phyloP scores from a whole-genome alignment of 306 rosid species.

The Parietaria judaica region DNA sequence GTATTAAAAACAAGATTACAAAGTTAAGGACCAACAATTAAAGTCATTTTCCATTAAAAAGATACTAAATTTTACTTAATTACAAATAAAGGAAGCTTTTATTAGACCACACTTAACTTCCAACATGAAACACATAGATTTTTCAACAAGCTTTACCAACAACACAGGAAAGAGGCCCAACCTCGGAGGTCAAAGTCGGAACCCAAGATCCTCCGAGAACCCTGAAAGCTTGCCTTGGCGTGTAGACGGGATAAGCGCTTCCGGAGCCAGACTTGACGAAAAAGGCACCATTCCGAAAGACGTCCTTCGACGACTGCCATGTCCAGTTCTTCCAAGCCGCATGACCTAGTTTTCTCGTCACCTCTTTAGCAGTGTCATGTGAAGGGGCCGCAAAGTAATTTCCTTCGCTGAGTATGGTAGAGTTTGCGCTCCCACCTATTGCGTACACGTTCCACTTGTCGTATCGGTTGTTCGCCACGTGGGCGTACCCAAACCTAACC shows the following conservation, averaged over 20 bases:
- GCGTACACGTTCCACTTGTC: conserved; percentile 83
- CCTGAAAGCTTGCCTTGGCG: conserved; percentile 39
- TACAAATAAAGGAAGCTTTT: too few species aligned
- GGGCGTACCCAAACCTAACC: conserved; percentile 87
- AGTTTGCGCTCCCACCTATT: conserved; percentile 75
- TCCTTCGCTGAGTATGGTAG: conserved; percentile 78
- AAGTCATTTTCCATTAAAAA: too few species aligned
- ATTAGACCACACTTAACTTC: too few species aligned
- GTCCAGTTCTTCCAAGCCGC: conserved; percentile 65
- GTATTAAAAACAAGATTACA: too few species aligned
- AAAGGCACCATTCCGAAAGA: conserved; percentile 67
- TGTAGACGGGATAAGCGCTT: conserved; percentile 59
- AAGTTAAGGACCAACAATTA: too few species aligned
- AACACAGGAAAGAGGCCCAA: conserved; percentile 52
- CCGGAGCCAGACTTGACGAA: conserved; percentile 83
- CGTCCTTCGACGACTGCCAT: conserved; percentile 78
- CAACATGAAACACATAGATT: too few species aligned
- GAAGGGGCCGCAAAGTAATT: conserved; percentile 50
- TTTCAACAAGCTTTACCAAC: conserved; percentile 42
- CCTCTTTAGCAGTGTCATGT: conserved; percentile 36
- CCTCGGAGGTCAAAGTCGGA: conserved; percentile 53
- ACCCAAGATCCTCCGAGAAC: conserved; percentile 53
- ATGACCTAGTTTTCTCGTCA: conserved; percentile 55
- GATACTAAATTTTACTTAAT: too few species aligned
- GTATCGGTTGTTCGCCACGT: conserved; percentile 67